phyloP scores from a whole-genome alignment of 2,329 filamentous ascomycete genomes.

The Phialophora macrospora region DNA sequence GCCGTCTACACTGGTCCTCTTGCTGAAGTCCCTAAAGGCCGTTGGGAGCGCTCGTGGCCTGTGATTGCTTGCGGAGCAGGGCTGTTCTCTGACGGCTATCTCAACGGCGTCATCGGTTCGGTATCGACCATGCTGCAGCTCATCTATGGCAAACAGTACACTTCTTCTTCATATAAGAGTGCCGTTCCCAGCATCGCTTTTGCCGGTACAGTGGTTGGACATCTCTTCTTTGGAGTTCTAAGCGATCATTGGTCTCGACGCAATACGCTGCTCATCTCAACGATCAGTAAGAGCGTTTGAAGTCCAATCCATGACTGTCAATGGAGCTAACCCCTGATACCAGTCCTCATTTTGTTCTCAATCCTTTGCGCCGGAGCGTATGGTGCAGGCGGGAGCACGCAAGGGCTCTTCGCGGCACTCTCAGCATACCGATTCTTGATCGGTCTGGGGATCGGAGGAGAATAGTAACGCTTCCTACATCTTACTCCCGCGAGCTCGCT shows the following conservation, averaged over 20 bases:
- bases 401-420: constrained; percentile 76
- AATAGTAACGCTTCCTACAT: constrained; percentile 40
- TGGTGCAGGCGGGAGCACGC: constrained; percentile 67
- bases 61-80: constrained; percentile 88
- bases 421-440: constrained; percentile 85
- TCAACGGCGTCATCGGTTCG: constrained; percentile 76
- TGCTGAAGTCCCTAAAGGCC: constrained; percentile 41
- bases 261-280: constrained; percentile 78
- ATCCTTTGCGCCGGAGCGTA: constrained; percentile 78
- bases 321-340: constrained; percentile 2
- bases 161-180: constrained; percentile 66
- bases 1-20: constrained; percentile 18
- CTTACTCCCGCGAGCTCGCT: not conserved
- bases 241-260: constrained; percentile 85
- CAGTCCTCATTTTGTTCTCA: constrained; percentile 78
- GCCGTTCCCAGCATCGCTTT: constrained; percentile 84
- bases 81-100: constrained; percentile 33
- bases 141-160: constrained; percentile 72
- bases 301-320: not conserved
- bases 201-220: constrained; percentile 83
- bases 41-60: constrained; percentile 67
- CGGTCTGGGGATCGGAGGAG: constrained; percentile 75
- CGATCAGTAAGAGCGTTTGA: constrained; percentile 55
- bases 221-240: constrained; percentile 78
- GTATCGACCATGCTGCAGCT: constrained; percentile 75